These are phyloP conservation scores for Pythium plurisporium DNA, from an alignment of 352 stramenopile genomes.

Conservation along the genomic window DNA sequence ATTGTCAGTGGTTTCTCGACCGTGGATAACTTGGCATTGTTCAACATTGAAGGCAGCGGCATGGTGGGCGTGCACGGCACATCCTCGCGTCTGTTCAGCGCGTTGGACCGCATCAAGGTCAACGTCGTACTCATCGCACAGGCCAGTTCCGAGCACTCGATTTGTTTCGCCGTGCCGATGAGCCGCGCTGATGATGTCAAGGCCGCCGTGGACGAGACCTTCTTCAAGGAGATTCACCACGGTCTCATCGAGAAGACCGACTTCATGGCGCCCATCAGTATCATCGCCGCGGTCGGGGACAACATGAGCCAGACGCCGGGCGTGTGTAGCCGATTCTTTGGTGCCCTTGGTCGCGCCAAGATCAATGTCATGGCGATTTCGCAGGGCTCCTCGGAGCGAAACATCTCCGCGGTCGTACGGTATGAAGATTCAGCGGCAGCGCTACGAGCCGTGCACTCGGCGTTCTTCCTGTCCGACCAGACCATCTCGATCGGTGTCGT, in stretches of 20 bases:
- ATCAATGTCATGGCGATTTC: constrained; percentile 96
- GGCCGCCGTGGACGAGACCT: constrained; percentile 74
- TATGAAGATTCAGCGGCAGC: constrained; percentile 87
- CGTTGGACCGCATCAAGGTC: constrained; percentile 89
- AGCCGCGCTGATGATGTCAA: constrained; percentile 60
- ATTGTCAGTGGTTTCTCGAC: constrained; percentile 90
- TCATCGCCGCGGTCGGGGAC: constrained; percentile 95
- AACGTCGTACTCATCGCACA: constrained; percentile 95
- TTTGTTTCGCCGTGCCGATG: constrained; percentile 92
- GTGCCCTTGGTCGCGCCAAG: constrained; percentile 87
- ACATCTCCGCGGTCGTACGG: constrained; percentile 93
- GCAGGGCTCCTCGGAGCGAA: constrained; percentile 92
- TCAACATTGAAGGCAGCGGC: constrained; percentile 95
- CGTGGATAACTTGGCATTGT: constrained; percentile 92
- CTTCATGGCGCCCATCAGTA: constrained; percentile 87
- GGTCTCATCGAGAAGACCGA: constrained; percentile 78
- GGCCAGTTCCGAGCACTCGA: constrained; percentile 93
- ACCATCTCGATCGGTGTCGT: constrained; percentile 91
- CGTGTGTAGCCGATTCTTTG: constrained; percentile 93
- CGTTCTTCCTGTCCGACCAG: constrained; percentile 93
- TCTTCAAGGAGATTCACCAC: constrained; percentile 88
- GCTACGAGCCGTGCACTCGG: constrained; percentile 91
- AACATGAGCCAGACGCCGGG: constrained; percentile 92
- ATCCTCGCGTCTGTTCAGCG: constrained; percentile 89
- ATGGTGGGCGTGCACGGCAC: constrained; percentile 95